These are phyloP conservation scores for Annulohypoxylon bovei DNA, from an alignment of 495 filamentous ascomycete genomes.

Conservation along the genomic window DNA sequence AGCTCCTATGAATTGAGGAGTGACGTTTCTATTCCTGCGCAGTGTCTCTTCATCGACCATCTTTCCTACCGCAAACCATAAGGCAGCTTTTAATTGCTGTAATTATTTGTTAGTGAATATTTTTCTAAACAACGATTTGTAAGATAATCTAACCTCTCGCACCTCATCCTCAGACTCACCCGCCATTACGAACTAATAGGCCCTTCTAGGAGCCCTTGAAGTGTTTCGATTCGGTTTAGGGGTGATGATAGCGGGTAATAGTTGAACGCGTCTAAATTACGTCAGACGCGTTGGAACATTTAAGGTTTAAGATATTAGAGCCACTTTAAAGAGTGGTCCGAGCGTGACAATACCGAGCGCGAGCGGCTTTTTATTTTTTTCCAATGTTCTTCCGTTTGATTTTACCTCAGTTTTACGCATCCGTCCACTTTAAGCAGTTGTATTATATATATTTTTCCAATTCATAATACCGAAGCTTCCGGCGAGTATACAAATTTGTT, in stretches of 20 bases:
- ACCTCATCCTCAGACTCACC: conserved; percentile 49
- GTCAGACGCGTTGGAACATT: conserved; percentile 26
- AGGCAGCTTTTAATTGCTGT: conserved; percentile 87
- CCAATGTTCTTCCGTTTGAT: background rate
- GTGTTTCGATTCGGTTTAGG: conserved; percentile 3
- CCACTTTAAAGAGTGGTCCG: conserved; percentile 1
- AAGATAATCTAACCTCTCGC: conserved; percentile 29
- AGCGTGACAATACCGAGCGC: conserved; percentile 9
- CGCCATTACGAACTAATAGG: conserved; percentile 31
- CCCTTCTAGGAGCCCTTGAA: background rate
- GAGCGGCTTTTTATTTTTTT: background rate
- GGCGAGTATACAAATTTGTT: background rate
- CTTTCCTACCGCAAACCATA: conserved; percentile 92
- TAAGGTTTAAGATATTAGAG: conserved; percentile 30
- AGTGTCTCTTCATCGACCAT: conserved; percentile 89
- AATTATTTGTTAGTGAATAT: conserved; percentile 1
- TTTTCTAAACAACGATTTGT: background rate
- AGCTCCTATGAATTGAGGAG: conserved; percentile 93
- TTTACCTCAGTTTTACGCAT: background rate
- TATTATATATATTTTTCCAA: conserved; percentile 6
- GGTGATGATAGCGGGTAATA: background rate
- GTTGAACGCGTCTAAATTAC: conserved; percentile 24
- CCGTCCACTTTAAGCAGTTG: conserved; percentile 8
- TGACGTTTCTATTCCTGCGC: conserved; percentile 80
- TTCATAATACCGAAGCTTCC: background rate